Conservation (phyloP, 768 basidiomycete species). For the Calvatia gigantea region DNA sequence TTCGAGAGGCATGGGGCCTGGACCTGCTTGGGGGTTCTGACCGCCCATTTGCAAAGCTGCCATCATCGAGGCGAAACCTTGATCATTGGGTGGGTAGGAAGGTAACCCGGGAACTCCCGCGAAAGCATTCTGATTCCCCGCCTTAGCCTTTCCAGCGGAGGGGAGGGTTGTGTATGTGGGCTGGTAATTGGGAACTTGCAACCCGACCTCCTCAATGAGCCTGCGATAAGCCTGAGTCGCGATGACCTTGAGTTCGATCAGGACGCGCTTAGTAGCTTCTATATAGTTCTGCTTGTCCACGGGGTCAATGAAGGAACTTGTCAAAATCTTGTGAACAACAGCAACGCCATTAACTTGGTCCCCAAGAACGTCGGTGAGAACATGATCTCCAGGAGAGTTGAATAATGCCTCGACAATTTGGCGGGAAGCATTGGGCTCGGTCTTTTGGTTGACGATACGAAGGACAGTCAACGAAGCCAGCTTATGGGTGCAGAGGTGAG, state of each 20-base stretch:
- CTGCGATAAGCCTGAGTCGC: constrained; percentile 93
- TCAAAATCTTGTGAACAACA: constrained; percentile 89
- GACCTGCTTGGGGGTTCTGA: constrained; percentile 79
- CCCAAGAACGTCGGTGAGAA: constrained; percentile 88
- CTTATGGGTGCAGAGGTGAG: constrained; percentile 97
- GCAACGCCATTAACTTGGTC: constrained; percentile 97
- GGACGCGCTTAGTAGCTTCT: constrained; percentile 85
- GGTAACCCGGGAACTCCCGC: constrained; percentile 69
- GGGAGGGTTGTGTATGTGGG: constrained; percentile 68
- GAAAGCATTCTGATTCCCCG: constrained; percentile 49
- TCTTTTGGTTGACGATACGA: constrained; percentile 94
- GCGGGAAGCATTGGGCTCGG: constrained; percentile 82
- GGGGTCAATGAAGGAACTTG: constrained; percentile 80
- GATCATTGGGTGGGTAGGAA: constrained; percentile 77
- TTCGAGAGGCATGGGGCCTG: constrained; percentile 52
- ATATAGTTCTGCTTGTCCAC: constrained; percentile 64
- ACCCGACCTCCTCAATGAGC: constrained; percentile 90
- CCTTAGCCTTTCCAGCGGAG: constrained; percentile 55
- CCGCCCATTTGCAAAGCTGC: constrained; percentile 89
- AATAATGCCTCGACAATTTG: constrained; percentile 90
- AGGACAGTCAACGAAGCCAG: constrained; percentile 92
- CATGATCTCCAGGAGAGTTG: constrained; percentile 84
- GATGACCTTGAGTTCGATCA: constrained; percentile 89
- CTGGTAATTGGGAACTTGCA: constrained; percentile 86
- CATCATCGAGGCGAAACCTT: constrained; percentile 90